These are phyloP conservation scores for Fusarium torulosum DNA, from an alignment of 2,329 filamentous ascomycete species.

Conservation along the genomic window DNA sequence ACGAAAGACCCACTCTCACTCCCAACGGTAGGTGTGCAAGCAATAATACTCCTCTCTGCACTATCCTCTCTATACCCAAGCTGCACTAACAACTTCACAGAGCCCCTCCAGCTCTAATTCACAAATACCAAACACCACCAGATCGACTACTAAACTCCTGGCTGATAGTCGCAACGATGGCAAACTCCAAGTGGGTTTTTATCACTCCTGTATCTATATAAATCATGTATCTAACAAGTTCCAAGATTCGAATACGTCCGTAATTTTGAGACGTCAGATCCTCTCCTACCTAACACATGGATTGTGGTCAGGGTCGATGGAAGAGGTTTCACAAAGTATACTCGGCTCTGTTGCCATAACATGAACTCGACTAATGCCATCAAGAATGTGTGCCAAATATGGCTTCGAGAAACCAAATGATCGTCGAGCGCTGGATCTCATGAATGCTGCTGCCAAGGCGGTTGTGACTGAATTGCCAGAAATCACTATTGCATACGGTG, in stretches of 20 bases:
- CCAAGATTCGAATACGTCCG: constrained; percentile 93
- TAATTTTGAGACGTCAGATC: constrained; percentile 85
- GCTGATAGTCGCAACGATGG: constrained; percentile 56
- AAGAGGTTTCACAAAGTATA: constrained; percentile 91
- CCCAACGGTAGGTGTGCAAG: constrained; percentile 30
- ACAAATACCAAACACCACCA: constrained; percentile 32
- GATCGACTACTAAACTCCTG: neutral
- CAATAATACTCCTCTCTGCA: constrained; percentile 17
- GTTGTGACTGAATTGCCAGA: constrained; percentile 88
- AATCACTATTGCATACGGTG: constrained; percentile 87
- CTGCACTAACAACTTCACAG: constrained; percentile 47
- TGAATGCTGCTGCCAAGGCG: constrained; percentile 91
- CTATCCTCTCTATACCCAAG: too few relatives aligned
- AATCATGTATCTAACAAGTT: constrained; percentile 25
- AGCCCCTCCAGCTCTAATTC: constrained; percentile 36
- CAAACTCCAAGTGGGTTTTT: constrained; percentile 65
- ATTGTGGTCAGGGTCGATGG: constrained; percentile 95
- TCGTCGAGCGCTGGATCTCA: constrained; percentile 84
- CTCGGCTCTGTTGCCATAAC: neutral
- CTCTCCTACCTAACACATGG: constrained; percentile 90
- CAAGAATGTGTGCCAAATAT: constrained; percentile 84
- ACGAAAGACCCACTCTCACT: constrained; percentile 27
- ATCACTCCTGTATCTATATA: neutral
- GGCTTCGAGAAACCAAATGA: constrained; percentile 94
- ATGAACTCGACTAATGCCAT: constrained; percentile 32